Percentiles rank a stretch among this genome's conserved stretches.
These are phyloP conservation scores for Colletotrichum coccodes DNA, from an alignment of 2,329 filamentous ascomycete genomes.

Conservation along the genomic window DNA sequence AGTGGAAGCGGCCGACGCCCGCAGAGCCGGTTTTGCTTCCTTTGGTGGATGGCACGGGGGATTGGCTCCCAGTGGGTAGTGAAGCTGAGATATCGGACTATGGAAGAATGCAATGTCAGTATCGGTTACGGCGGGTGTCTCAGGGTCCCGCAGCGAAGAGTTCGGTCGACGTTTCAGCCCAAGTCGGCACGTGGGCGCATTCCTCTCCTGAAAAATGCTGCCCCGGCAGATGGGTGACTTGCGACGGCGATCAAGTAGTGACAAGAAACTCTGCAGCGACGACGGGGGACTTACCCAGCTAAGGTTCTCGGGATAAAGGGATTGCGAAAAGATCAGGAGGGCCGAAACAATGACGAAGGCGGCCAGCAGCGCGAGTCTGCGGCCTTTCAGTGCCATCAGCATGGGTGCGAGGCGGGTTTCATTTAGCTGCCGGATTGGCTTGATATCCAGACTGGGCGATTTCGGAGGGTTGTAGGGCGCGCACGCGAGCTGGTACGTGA, in stretches of 20 bases:
- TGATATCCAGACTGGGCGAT: constrained; percentile 22
- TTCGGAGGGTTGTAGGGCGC: constrained; percentile 1
- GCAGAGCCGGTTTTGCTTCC: constrained; percentile 5
- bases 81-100: constrained; percentile 32
- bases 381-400: constrained; percentile 32
- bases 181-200: constrained; percentile 20
- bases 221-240: background rate
- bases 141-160: constrained; percentile 10
- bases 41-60: constrained; percentile 10
- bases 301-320: constrained; percentile 23
- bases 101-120: constrained; percentile 21
- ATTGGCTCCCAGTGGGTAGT: constrained; percentile 26
- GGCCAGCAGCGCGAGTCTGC: constrained; percentile 28
- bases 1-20: constrained; percentile 43
- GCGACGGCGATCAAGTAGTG: constrained; percentile 10
- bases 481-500: background rate
- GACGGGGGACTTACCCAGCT: constrained; percentile 31
- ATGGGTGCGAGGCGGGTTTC: constrained; percentile 26
- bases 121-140: constrained; percentile 17
- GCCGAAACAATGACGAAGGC: constrained; percentile 15
- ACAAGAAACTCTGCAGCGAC: constrained; percentile 1
- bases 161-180: constrained; percentile 27
- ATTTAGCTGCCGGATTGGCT: constrained; percentile 29
- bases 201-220: background rate
- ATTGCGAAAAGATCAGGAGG: constrained; percentile 30